These are phyloP conservation scores for Rheum nobile DNA, from an alignment of 148 eudicot genomes.

Conservation along the genomic window DNA sequence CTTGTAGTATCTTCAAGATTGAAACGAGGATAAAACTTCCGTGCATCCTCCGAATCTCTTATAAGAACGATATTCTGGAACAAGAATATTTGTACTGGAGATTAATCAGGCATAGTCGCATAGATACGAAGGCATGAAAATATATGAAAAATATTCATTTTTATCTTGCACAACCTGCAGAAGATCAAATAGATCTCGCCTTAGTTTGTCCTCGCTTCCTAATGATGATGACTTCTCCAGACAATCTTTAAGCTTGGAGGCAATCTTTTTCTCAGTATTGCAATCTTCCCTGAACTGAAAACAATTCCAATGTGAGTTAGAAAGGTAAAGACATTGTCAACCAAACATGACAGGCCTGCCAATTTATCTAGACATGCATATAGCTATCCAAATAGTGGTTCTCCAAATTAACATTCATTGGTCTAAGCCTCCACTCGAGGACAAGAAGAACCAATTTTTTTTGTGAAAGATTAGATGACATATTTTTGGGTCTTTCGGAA, in stretches of 20 bases:
- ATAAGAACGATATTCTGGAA: slow-evolving; percentile 74
- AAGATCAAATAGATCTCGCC: slow-evolving; percentile 68
- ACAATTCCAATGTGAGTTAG: background rate
- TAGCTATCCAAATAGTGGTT: background rate
- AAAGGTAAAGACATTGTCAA: background rate
- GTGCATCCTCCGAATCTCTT: slow-evolving; percentile 81
- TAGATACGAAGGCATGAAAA: background rate
- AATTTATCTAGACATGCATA: background rate
- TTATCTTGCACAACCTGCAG: slow-evolving; percentile 35
- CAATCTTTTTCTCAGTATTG: slow-evolving; percentile 89
- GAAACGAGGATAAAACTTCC: slow-evolving; percentile 84
- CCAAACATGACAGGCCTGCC: background rate
- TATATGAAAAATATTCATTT: background rate
- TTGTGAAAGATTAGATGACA: background rate
- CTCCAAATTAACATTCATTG: background rate
- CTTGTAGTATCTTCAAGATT: slow-evolving; percentile 92
- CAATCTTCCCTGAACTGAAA: slow-evolving; percentile 87
- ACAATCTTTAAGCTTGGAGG: slow-evolving; percentile 62
- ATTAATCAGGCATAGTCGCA: background rate
- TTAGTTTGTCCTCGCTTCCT: slow-evolving; percentile 56
- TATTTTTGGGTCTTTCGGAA: too few relatives aligned
- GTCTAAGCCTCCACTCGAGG: background rate
- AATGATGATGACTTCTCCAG: slow-evolving; percentile 41
- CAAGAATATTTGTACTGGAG: slow-evolving; percentile 1
- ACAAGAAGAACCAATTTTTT: background rate